Evolutionary conservation across 176 grass and related monocot genomes (phyloP).

Genomic region (Eleusine coracana): DNA sequence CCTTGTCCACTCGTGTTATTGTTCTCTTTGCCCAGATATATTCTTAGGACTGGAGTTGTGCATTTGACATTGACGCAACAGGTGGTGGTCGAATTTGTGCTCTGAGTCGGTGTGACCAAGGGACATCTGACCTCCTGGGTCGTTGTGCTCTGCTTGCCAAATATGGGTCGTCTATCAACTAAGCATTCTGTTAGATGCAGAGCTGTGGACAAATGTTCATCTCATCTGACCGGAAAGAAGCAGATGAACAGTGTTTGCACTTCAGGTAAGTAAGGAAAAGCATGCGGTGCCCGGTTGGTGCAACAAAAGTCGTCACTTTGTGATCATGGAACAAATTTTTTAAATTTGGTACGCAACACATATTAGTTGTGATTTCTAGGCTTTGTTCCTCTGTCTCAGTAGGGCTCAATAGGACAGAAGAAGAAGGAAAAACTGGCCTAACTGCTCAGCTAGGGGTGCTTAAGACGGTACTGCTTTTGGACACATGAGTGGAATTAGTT

Average conservation of each 20-base stretch:
- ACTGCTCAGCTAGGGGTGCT: no score
- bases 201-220: constrained; percentile 24
- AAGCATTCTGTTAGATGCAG: constrained; percentile 34
- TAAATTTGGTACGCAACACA: neutral
- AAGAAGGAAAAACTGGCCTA: no score
- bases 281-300: neutral
- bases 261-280: neutral
- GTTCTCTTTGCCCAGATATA: neutral
- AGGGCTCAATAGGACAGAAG: neutral
- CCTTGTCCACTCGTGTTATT: constrained; percentile 6
- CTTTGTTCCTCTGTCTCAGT: neutral
- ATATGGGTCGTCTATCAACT: constrained; percentile 18
- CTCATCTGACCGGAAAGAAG: constrained; percentile 24
- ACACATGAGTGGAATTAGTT: neutral
- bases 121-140: neutral
- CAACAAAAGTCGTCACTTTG: constrained; percentile 2
- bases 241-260: neutral
- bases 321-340: constrained; percentile 11
- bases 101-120: constrained; percentile 14
- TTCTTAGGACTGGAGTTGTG: constrained; percentile 10
- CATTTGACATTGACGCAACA: constrained; percentile 28
- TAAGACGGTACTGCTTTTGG: no score
- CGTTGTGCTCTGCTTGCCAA: constrained; percentile 35
- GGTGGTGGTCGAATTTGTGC: constrained; percentile 36
- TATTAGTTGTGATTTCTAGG: neutral